phyloP scores from a whole-genome alignment of 495 filamentous ascomycete genomes.

The Penicillium parvum region DNA sequence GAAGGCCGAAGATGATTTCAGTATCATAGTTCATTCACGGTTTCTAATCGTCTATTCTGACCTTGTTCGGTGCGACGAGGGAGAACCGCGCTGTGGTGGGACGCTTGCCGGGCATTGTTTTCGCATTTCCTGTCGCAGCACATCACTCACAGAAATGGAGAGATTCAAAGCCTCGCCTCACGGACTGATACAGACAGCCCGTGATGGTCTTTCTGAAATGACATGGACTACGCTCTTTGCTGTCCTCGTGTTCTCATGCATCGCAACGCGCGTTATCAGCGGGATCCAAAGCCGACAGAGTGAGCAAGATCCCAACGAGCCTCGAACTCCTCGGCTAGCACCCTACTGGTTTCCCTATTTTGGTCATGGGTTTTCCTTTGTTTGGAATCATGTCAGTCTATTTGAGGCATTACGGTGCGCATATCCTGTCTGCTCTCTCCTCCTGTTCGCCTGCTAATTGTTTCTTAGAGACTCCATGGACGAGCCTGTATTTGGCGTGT shows the following conservation, averaged over 20 bases:
- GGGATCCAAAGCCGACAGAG: conserved; percentile 30
- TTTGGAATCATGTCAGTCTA: conserved; percentile 42
- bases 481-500: conserved; percentile 50
- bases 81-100: conserved; percentile 1
- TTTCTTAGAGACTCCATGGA: conserved; percentile 30
- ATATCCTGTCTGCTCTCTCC: conserved; percentile 3
- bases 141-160: conserved; percentile 20
- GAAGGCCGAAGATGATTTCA: not conserved
- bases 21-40: no score
- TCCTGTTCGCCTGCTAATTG: conserved; percentile 14
- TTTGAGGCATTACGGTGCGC: conserved; percentile 40
- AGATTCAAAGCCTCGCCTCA: conserved; percentile 9
- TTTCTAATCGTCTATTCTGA: no score
- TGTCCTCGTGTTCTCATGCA: conserved; percentile 25
- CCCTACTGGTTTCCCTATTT: conserved; percentile 60
- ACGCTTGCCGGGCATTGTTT: conserved; percentile 3
- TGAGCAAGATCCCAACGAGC: conserved; percentile 12
- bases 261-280: conserved; percentile 39
- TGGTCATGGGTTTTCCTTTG: conserved; percentile 49
- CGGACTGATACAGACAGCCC: conserved; percentile 15
- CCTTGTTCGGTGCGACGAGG: conserved; percentile 3
- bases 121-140: conserved; percentile 4
- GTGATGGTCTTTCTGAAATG: conserved; percentile 11
- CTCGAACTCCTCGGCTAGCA: conserved; percentile 33
- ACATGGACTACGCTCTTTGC: conserved; percentile 25